These are phyloP conservation scores for Dothideomycetidae sp. DNA, from an alignment of 2,329 filamentous ascomycete species.

Conservation along the genomic window DNA sequence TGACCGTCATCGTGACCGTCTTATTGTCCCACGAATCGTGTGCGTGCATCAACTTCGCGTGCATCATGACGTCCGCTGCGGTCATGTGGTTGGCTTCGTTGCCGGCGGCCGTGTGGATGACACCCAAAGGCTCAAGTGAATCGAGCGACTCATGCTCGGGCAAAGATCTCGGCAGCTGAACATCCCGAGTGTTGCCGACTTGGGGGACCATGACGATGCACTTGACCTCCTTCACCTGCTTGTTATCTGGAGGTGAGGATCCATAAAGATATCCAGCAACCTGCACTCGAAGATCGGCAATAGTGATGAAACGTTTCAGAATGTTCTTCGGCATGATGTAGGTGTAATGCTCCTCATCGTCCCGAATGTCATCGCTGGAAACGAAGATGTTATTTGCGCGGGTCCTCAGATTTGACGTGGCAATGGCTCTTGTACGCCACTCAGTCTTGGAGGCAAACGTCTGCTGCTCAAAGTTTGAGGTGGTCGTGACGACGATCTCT, in stretches of 20 bases:
- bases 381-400: constrained; percentile 98
- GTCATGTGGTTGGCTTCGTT: constrained; percentile 97
- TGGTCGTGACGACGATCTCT: constrained; percentile 96
- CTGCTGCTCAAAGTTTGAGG: constrained; percentile 93
- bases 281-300: constrained; percentile 89
- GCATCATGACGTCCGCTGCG: constrained; percentile 83
- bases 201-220: constrained; percentile 97
- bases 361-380: constrained; percentile 81
- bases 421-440: constrained; percentile 93
- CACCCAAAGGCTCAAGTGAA: constrained; percentile 73
- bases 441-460: constrained; percentile 98
- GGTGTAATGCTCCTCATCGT: constrained; percentile 77
- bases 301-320: constrained; percentile 93
- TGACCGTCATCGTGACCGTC: constrained; percentile 87
- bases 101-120: constrained; percentile 90
- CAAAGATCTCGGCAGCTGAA: constrained; percentile 77
- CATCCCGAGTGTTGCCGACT: constrained; percentile 81
- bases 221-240: constrained; percentile 90
- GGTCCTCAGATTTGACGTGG: constrained; percentile 86
- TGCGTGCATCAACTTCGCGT: constrained; percentile 74
- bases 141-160: constrained; percentile 86
- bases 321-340: constrained; percentile 99
- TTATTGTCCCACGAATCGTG: constrained; percentile 76
- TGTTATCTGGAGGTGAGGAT: constrained; percentile 80
- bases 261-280: constrained; percentile 95